Base-by-base conservation (phyloP, 2,329 filamentous ascomycete species). In the Blastomyces parvus region DNA sequence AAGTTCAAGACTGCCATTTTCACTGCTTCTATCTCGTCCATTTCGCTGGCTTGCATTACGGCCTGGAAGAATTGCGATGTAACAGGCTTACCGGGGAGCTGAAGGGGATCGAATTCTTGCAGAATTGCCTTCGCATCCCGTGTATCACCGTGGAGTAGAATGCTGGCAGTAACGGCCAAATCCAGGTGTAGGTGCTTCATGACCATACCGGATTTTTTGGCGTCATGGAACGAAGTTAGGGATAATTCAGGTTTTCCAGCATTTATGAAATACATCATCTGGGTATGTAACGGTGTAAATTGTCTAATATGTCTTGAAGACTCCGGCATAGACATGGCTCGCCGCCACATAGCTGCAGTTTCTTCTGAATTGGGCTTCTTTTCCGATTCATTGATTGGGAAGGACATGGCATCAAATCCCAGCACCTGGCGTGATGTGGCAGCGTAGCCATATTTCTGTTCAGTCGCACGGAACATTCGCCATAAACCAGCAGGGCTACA, bases 391-490 rank as follows among this genome's bases (percentile, higher is more conserved):
- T 66, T 48, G 9, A 68, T 56, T 8, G 71, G 72, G 46, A 74
- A 69, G 11, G 72, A 73, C 17, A 64, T 68, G 56, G 70, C 71
- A 60, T 74, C 72, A 57, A 71, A 71, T 61, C 75, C 76, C 50
- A 78, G 67, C 30, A 78, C 69, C 42, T 71, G 73, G 42, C 71
- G 70, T 7, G 74, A 75, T 46, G 69, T 66, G 52, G 74, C 67
- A 33, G 70, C 67, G 57, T 72, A 68, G 11, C 70, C 69, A 59
- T 73, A 69, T 56, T 74, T 71, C 19, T 70, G 65, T 56, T 74
- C 72, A 11, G 75, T 74, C 9, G 74, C 72, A 59, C 75, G 74
- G 27, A 77, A 69, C 74, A 78, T 74, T 53, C 74, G 71, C 75
- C 76, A 78, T 59, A 76, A 70, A 5, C 76, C 74, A 19, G 73